Evolutionary conservation across 352 stramenopile species (phyloP), one percentile per base, ranked within the genome.

Genomic region (Phytophthora rubi): DNA sequence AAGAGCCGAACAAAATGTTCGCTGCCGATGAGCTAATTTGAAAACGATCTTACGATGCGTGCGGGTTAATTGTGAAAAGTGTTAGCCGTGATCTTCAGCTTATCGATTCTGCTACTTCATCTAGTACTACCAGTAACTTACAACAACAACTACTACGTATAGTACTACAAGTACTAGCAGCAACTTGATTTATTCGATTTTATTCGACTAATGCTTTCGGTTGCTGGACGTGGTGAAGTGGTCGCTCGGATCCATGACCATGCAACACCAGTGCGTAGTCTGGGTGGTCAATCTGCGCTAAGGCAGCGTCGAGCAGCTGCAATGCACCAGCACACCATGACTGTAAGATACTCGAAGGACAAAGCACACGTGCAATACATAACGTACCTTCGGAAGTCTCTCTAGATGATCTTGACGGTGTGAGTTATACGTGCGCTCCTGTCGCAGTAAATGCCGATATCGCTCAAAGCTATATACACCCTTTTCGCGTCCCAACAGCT

Each of bases 401-500:
- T 88, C 64, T 30, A 89, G 52, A 3, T 80, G 61, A 35, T 86
- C 76, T 53, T 89, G 75, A 1, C 85, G 76, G 35, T 81, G 76
- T 5, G 28, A 55, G 62, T 90, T 90, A 70, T 91, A 88, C 18
- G 56, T 65, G 21, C 76, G 78, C 52, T 94, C 85, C 39, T 87
- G 86, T 15, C 80, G 80, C 49, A 92, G 83, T 37, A 83, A 62
- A 47, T 85, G 75, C 4, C 79, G 77, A 69, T 91, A 91, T 13
- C 83, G 76, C 23, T 83, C 74, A 55, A 94, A 94, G 49, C 57
- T 66, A 37, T 59, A 57, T 2, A 85, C 68, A 21, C 79, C 79
- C 2, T 76, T 65, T 10, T 53, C 61, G 13, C 44, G 35, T n/a
- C 81, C 83, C 3, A 83, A 53, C 3, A 80, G 45, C 45, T 91